Evolutionary conservation across 176 grass and related monocot genomes (phyloP).

Genomic region (Alloteropsis semialata): DNA sequence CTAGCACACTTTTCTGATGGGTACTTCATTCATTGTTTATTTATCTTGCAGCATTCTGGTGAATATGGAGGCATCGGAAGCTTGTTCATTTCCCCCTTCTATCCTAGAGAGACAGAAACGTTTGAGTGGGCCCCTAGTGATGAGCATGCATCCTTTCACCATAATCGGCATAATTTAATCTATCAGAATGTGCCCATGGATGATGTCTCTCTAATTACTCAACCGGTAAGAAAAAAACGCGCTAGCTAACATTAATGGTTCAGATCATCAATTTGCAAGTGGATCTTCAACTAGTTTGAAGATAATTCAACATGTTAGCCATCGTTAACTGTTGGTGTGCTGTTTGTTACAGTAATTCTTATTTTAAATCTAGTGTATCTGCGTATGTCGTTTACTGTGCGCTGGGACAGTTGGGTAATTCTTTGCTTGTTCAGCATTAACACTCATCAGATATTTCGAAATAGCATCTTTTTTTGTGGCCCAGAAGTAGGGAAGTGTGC

Average conservation of each 20-base stretch:
- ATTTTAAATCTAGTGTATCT: not conserved
- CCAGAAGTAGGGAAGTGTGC: not conserved
- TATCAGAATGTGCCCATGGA: not conserved
- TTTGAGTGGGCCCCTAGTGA: not conserved
- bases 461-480: not conserved
- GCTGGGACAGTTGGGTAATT: not conserved
- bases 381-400: not conserved
- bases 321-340: not conserved
- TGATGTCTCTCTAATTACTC: slow-evolving; percentile 7
- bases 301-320: not conserved
- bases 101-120: slow-evolving; percentile 6
- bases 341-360: not conserved
- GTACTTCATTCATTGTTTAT: not conserved
- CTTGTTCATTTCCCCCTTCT: not conserved
- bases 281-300: not conserved
- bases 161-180: slow-evolving; percentile 22
- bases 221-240: not conserved
- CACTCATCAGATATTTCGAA: not conserved
- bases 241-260: not conserved
- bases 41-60: slow-evolving; percentile 29
- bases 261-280: not conserved
- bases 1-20: not conserved
- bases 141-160: slow-evolving; percentile 26
- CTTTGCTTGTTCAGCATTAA: not conserved
- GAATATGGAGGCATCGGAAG: slow-evolving; percentile 1